Percentiles rank a stretch among this genome's conserved stretches.
phyloP scores from a whole-genome alignment of 805 yeast species.

The Wickerhamomyces kurtzmanii region DNA sequence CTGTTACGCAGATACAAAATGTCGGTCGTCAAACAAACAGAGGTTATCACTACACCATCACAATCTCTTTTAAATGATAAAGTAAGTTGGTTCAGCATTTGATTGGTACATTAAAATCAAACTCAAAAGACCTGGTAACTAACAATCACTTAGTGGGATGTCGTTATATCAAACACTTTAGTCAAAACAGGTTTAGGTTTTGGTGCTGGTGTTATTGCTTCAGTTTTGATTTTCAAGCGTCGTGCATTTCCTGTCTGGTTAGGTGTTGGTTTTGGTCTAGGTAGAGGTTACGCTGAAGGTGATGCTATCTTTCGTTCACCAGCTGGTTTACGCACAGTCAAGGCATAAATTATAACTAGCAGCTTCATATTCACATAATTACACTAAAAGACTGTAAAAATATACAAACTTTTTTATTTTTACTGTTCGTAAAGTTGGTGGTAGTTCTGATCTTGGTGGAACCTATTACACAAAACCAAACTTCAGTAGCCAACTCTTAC shows the following conservation, averaged over 20 bases:
- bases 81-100: no score
- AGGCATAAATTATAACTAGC: slow-evolving; percentile 39
- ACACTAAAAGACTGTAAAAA: no score
- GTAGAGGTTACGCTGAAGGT: slow-evolving; percentile 97
- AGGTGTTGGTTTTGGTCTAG: slow-evolving; percentile 95
- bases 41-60: slow-evolving; percentile 30
- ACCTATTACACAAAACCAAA: no score
- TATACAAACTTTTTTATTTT: no score
- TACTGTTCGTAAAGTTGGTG: no score
- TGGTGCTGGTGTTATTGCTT: slow-evolving; percentile 91
- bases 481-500: no score
- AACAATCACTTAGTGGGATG: no score
- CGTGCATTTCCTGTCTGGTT: slow-evolving; percentile 97
- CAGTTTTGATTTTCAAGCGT: slow-evolving; percentile 84
- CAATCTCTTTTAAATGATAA: slow-evolving; percentile 55
- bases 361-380: no score
- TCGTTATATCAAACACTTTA: slow-evolving; percentile 85
- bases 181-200: slow-evolving; percentile 95
- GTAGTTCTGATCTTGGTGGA: no score
- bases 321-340: slow-evolving; percentile 68
- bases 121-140: no score
- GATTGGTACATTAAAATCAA: no score
- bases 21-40: slow-evolving; percentile 10
- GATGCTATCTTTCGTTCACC: slow-evolving; percentile 89
- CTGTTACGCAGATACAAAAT: no score